Evolutionary conservation across 1,139 yeast species (phyloP), one percentile per base, ranked within the genome.

Genomic region (Saccharomycopsis crataegensis): DNA sequence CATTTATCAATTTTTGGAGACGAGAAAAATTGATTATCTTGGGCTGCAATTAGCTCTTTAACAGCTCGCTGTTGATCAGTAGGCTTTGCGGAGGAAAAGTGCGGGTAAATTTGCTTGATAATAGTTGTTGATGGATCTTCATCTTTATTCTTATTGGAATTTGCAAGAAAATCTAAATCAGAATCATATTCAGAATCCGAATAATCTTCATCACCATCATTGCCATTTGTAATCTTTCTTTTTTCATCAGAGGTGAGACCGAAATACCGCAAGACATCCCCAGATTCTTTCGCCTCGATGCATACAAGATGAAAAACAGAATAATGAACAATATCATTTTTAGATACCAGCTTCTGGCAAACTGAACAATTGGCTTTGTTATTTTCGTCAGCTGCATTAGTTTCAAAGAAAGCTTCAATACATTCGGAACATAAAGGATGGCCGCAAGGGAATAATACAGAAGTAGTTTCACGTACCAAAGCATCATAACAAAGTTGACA

Each of bases 401-500:
- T 65, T 59, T 81, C 76, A 65, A 79, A 77, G 60, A 76, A 81
- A 1, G 71, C 70, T 14, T 71, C 79, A 48, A 79, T 67, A 49
- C 59, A 87, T 45, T 79, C 79, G 40, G 71, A 73, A 64, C 96
- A 86, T 1, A 85, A 66, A 61, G 78, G 70, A 66, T 85, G 94
- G 0, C 91, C 93, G 73, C 96, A 87, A 3, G 71, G 72, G 52
- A 80, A 70, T 43, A 81, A 69, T 16, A 84, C 64, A 31, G 73
- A 64, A 5, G 78, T 71, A 31, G 71, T 72, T 43, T 74, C 75
- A 33, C 70, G 72, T 7, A 79, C 76, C n/a, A 78, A 66, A 8
- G 77, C 78, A 59, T 84, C 91, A 60, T 73, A 70, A 65, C 96
- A 89, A 49, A 80, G 67, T 1, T 90, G 84, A 66, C 96, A 90